phyloP scores from a whole-genome alignment of 2,329 filamentous ascomycete genomes.

The Juglanconis sp. region DNA sequence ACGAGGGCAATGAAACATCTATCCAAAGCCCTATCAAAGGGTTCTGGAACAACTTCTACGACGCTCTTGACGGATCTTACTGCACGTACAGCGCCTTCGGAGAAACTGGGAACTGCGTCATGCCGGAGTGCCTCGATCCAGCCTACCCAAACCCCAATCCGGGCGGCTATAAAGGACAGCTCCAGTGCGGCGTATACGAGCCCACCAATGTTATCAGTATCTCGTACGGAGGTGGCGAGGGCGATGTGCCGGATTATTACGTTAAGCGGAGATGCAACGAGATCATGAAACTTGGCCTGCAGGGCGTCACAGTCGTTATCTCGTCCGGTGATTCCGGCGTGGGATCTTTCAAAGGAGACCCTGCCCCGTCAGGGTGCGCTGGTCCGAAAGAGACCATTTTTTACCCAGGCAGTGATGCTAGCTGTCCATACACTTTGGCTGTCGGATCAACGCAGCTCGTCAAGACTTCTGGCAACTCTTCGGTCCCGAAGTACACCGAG shows the following conservation, averaged over 20 bases:
- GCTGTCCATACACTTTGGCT: slow-evolving; percentile 44
- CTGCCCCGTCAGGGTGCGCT: slow-evolving; percentile 29
- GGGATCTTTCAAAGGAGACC: slow-evolving; percentile 27
- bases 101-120: slow-evolving; percentile 39
- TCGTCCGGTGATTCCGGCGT: slow-evolving; percentile 38
- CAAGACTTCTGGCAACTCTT: background rate
- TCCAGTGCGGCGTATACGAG: slow-evolving; percentile 32
- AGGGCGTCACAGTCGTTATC: slow-evolving; percentile 37
- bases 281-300: slow-evolving; percentile 43
- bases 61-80: slow-evolving; percentile 3
- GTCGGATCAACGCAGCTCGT: slow-evolving; percentile 34
- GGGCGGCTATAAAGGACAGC: slow-evolving; percentile 47
- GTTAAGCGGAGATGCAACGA: slow-evolving; percentile 39
- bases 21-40: background rate
- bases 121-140: slow-evolving; percentile 43
- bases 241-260: slow-evolving; percentile 43
- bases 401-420: slow-evolving; percentile 40
- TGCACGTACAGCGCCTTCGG: slow-evolving; percentile 42
- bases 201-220: slow-evolving; percentile 49
- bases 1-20: slow-evolving; percentile 21
- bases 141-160: slow-evolving; percentile 41
- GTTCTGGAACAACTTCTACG: slow-evolving; percentile 7
- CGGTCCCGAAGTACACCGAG: slow-evolving; percentile 19
- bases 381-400: slow-evolving; percentile 36
- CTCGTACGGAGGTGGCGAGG: slow-evolving; percentile 45